Conservation (phyloP, 2,329 filamentous ascomycete species). For the Colletotrichum tamarilloi region DNA sequence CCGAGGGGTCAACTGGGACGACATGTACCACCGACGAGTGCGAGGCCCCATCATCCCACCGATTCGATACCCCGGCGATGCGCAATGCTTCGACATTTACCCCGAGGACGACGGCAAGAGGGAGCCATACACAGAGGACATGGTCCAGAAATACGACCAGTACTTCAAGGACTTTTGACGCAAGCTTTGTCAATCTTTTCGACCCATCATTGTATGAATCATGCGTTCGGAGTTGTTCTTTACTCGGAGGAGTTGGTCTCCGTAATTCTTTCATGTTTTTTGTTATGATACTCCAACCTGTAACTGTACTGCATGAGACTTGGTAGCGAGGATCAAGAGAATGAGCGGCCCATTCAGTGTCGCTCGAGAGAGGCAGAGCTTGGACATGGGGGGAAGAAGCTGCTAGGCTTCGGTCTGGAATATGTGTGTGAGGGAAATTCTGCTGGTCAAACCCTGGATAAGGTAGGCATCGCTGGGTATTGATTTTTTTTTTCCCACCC, state of each 20-base stretch:
- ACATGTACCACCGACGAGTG: constrained; percentile 71
- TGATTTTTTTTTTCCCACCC: neutral
- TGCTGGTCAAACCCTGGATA: constrained; percentile 27
- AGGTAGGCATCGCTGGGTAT: neutral
- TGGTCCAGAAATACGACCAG: constrained; percentile 75
- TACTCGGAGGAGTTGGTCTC: neutral
- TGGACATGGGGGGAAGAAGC: neutral
- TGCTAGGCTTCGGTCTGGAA: neutral
- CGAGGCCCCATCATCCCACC: constrained; percentile 82
- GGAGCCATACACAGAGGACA: constrained; percentile 75
- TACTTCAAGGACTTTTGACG: constrained; percentile 77
- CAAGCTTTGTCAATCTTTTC: neutral
- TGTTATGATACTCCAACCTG: constrained; percentile 28
- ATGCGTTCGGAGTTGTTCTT: constrained; percentile 4
- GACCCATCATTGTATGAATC: constrained; percentile 10
- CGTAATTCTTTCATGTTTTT: constrained; percentile 1
- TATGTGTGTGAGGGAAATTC: neutral
- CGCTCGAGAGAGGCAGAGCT: neutral
- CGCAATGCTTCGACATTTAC: constrained; percentile 85
- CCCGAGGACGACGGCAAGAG: constrained; percentile 77
- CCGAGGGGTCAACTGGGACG: constrained; percentile 77
- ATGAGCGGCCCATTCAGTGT: neutral
- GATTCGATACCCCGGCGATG: constrained; percentile 77
- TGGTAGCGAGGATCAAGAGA: neutral
- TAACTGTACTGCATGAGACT: constrained; percentile 20